Evolutionary conservation across 1,139 yeast species (phyloP).

Genomic region (Arxiozyma heterogenica): DNA sequence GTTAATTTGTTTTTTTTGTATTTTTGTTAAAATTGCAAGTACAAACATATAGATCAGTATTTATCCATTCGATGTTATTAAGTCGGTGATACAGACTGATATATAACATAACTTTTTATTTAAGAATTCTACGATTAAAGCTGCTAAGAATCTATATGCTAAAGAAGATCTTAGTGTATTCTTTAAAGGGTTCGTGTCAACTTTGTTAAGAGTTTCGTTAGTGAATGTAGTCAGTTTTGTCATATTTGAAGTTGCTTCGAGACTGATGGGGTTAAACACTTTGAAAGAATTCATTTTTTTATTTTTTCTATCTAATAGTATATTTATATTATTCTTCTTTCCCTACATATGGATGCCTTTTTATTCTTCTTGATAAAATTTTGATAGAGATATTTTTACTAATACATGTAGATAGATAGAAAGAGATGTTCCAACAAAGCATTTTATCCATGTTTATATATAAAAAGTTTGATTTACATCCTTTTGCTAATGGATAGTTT

Average conservation of each 20-base stretch:
- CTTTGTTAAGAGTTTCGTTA: conserved; percentile 40
- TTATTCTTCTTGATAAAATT: too few relatives aligned
- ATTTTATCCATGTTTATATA: not conserved
- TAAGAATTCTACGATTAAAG: conserved; percentile 36
- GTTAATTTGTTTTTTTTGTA: conserved; percentile 74
- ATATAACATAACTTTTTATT: conserved; percentile 41
- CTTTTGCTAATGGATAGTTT: too few relatives aligned
- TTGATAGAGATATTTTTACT: not conserved
- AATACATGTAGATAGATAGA: too few relatives aligned
- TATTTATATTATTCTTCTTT: not conserved
- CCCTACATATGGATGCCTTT: not conserved
- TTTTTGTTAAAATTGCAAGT: conserved; percentile 80
- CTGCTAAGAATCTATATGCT: conserved; percentile 40
- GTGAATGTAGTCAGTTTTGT: conserved; percentile 95
- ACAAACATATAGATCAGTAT: conserved; percentile 72
- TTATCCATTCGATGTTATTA: conserved; percentile 80
- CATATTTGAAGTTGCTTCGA: conserved; percentile 80
- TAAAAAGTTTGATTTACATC: too few relatives aligned
- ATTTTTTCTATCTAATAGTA: too few relatives aligned
- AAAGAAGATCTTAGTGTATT: conserved; percentile 24
- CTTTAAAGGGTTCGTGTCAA: conserved; percentile 30
- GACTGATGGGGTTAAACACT: conserved; percentile 36
- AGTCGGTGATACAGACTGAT: conserved; percentile 82
- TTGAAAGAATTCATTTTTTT: not conserved
- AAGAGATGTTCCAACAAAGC: too few relatives aligned